Evolutionary conservation across 768 basidiomycete species (phyloP).

Genomic region (Myochromella boudieri): DNA sequence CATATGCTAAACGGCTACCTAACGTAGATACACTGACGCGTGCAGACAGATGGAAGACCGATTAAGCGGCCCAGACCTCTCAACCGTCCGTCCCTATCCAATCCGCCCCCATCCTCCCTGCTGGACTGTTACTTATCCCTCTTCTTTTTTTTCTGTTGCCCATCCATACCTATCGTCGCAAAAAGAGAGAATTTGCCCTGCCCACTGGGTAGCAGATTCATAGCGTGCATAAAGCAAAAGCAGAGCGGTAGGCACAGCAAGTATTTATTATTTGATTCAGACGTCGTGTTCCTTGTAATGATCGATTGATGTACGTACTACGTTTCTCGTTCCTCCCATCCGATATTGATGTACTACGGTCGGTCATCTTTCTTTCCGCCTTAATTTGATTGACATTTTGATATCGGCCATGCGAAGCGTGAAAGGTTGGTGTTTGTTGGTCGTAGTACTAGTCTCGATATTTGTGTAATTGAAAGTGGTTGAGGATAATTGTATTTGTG

Average conservation of each 20-base stretch:
- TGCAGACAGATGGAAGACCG: neutral
- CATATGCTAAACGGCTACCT: neutral
- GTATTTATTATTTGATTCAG: too few relatives aligned
- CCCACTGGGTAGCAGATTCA: neutral
- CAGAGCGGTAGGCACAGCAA: conserved; percentile 12
- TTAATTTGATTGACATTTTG: conserved; percentile 3
- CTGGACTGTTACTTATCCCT: conserved; percentile 6
- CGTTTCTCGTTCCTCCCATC: neutral
- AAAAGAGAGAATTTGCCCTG: too few relatives aligned
- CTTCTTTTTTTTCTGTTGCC: neutral
- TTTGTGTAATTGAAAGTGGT: too few relatives aligned
- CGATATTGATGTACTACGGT: conserved; percentile 1
- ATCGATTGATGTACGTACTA: conserved; percentile 8
- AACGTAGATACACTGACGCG: too few relatives aligned
- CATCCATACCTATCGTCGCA: neutral
- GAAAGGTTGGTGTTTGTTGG: too few relatives aligned
- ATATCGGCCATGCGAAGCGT: too few relatives aligned
- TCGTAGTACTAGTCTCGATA: too few relatives aligned
- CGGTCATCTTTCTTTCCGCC: conserved; percentile 6
- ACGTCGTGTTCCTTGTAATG: neutral
- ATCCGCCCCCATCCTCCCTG: conserved; percentile 8
- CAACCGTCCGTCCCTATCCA: conserved; percentile 34
- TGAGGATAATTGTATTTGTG: too few relatives aligned
- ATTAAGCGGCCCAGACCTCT: conserved; percentile 11
- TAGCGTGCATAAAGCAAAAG: neutral